A percentile compares a stretch with the other conserved stretches of the same genome.
Conservation (phyloP, 2,329 filamentous ascomycete species). For the Colletotrichum caudatum region DNA sequence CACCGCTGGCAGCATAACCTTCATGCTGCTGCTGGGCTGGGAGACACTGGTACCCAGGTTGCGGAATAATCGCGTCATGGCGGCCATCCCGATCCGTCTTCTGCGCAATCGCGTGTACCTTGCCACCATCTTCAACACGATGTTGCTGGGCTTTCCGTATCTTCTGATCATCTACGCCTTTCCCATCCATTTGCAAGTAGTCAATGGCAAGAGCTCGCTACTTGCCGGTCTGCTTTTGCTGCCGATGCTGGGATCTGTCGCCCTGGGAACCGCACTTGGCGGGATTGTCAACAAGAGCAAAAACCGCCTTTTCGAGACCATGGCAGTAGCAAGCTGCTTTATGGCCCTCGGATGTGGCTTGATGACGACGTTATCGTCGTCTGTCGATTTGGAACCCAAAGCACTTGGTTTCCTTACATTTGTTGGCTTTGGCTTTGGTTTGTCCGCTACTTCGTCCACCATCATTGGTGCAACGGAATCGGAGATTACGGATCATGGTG, state of each 20-base stretch:
- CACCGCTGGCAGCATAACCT: conserved; percentile 51
- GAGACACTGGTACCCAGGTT: conserved; percentile 49
- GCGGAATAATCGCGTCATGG: conserved; percentile 50
- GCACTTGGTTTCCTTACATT: conserved; percentile 63
- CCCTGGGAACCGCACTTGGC: conserved; percentile 57
- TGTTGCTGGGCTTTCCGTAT: conserved; percentile 64
- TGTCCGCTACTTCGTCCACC: conserved; percentile 61
- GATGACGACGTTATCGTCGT: conserved; percentile 52
- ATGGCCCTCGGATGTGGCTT: conserved; percentile 62
- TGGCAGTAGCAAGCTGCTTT: conserved; percentile 56
- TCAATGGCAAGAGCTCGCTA: conserved; percentile 60
- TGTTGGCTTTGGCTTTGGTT: conserved; percentile 65
- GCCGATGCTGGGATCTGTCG: conserved; percentile 64
- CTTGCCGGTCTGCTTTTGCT: conserved; percentile 64
- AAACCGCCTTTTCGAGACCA: conserved; percentile 58
- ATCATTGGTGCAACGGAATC: conserved; percentile 59
- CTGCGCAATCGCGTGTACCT: conserved; percentile 61
- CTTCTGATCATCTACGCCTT: conserved; percentile 62
- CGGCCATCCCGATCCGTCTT: conserved; percentile 62
- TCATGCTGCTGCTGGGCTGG: conserved; percentile 56
- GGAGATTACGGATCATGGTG: conserved; percentile 60
- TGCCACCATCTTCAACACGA: conserved; percentile 57
- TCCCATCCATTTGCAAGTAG: conserved; percentile 63
- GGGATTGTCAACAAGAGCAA: conserved; percentile 57
- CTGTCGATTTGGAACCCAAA: conserved; percentile 56